Base-by-base conservation (phyloP, 1,284 basidiomycete species). In the Fomes fomentarius region DNA sequence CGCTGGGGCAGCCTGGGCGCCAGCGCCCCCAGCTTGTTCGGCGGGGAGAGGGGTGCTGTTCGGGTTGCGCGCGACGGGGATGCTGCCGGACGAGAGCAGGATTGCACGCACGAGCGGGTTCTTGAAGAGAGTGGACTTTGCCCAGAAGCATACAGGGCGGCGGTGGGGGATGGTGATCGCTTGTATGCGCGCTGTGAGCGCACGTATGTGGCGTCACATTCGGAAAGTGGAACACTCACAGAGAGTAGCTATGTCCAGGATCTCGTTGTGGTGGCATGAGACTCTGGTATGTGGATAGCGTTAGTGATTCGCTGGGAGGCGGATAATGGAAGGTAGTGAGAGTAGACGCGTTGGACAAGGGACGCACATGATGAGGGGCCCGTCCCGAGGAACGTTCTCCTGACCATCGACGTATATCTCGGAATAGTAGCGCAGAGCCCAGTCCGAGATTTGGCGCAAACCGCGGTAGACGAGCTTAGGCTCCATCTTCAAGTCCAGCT, bases 81-180 rank as follows among this genome's bases (percentile, higher is more conserved):
- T 95, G 71, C 96, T 96, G 28, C 96, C 96, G 4, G 94, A 91
- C 58, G 91, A 91, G 52, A 83, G 80, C 22, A 98, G 79, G 54
- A 98, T 81, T 54, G 81, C 86, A 26, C 83, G 77, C 28, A 87
- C 77, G 21, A 87, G 70, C 2, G 90, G 91, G 71, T 95, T 89
- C 39, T 75, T 80, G 73, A 96, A 97, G 56, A 98, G 76, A 82
- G 82, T 87, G 40, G 64, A 83, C 79, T 96, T 92, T 60, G 91
- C 94, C 94, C 94, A 98, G 71, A 97, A 98, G 69, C 97, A 92
- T 48, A 98, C 74, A 42, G 89, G 87, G 47, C 93, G 80, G 43
- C 77, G 71, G 67, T 90, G 81, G 28, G 92, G 93, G 66, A 94
- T 91, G 34, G 82, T 83, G 35, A 85, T 83, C 21, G 91, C 90